These are phyloP conservation scores for Dittrichia graveolens DNA, from an alignment of 129 eudicot species.

Conservation along the genomic window DNA sequence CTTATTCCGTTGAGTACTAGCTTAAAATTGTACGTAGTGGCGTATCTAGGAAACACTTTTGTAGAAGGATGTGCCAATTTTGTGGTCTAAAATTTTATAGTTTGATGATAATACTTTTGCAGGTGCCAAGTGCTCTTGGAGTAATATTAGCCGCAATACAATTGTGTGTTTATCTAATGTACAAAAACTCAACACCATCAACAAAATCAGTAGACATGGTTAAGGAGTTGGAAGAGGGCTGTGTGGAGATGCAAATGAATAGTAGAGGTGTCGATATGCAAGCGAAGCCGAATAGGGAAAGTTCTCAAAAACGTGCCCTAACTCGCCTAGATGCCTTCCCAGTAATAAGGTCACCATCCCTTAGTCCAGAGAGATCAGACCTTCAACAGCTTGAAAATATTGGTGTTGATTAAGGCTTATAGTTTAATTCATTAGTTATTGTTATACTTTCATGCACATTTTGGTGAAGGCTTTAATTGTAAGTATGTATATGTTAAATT, in stretches of 20 bases:
- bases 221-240: conserved; percentile 21
- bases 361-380: conserved; percentile 8
- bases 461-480: too few species aligned
- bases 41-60: too few species aligned
- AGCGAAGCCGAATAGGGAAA: not conserved
- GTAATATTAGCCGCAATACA: conserved; percentile 35
- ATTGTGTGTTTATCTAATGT: conserved; percentile 28
- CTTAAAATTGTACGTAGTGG: too few species aligned
- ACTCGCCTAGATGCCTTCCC: conserved; percentile 23
- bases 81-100: too few species aligned
- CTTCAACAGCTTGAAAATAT: not conserved
- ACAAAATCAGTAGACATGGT: not conserved
- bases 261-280: conserved; percentile 15
- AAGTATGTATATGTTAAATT: too few species aligned
- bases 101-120: not conserved
- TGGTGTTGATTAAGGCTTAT: not conserved
- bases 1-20: too few species aligned
- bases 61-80: too few species aligned
- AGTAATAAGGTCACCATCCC: conserved; percentile 22
- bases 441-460: too few species aligned
- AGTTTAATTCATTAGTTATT: too few species aligned
- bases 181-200: conserved; percentile 25
- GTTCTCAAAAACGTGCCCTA: not conserved
- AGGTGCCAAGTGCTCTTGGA: conserved; percentile 47
- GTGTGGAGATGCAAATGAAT: not conserved